Percentiles rank a stretch among this genome's conserved stretches.
Evolutionary conservation across 1,284 basidiomycete genomes (phyloP).

Genomic region (Boletellus sp.): DNA sequence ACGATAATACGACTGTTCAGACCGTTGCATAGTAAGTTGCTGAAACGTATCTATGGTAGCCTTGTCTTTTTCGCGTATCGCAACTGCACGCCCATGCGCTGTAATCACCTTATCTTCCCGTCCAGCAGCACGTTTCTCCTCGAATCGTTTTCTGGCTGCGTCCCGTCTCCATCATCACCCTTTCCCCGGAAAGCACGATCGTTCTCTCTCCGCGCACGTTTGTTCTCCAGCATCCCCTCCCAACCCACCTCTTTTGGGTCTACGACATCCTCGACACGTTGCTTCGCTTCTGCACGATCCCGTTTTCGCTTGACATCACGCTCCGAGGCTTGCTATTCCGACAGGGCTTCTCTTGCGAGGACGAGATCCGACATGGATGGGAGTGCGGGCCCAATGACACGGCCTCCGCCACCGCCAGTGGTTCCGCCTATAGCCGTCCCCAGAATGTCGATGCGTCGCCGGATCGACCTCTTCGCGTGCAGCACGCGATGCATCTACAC

Average conservation of each 20-base stretch:
- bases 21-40: constrained; percentile 70
- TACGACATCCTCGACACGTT: constrained; percentile 66
- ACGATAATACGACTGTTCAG: constrained; percentile 44
- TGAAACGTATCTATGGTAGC: constrained; percentile 85
- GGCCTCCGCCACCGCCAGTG: constrained; percentile 30
- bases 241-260: constrained; percentile 70
- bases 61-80: constrained; percentile 67
- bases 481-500: constrained; percentile 52
- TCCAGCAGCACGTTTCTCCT: constrained; percentile 42
- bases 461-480: constrained; percentile 57
- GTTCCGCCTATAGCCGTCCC: constrained; percentile 25
- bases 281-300: constrained; percentile 61
- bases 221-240: constrained; percentile 76
- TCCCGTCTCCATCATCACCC: constrained; percentile 71
- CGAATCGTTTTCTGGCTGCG: constrained; percentile 53
- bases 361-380: constrained; percentile 63
- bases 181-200: constrained; percentile 64
- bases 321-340: constrained; percentile 49
- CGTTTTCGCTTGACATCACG: constrained; percentile 56
- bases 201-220: constrained; percentile 58
- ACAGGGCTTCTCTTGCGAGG: constrained; percentile 55
- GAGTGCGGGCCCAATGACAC: constrained; percentile 60
- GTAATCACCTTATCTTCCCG: constrained; percentile 47
- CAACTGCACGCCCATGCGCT: constrained; percentile 50
- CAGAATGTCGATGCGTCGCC: constrained; percentile 47